Evolutionary conservation across 106 monocot species (phyloP).

Genomic region (Allium sativum): DNA sequence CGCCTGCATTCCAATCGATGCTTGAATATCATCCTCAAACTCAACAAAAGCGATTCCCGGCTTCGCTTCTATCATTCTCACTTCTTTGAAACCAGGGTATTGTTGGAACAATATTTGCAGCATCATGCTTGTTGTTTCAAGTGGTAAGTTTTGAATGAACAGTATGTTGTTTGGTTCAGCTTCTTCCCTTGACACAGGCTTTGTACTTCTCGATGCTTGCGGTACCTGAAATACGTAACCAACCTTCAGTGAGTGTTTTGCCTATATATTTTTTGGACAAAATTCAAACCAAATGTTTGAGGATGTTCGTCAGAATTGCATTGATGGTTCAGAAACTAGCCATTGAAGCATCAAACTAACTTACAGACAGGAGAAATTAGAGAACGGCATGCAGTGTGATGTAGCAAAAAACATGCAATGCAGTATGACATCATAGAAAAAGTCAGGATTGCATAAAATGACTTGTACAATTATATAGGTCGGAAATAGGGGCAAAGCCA

Average conservation of each 20-base stretch:
- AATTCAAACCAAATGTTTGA: too few species aligned
- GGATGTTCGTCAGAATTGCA: too few species aligned
- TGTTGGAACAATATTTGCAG: slow-evolving; percentile 90
- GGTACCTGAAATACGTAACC: slow-evolving; percentile 21
- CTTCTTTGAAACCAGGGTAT: slow-evolving; percentile 91
- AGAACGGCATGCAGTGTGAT: too few species aligned
- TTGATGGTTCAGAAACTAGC: too few species aligned
- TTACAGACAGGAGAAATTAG: too few species aligned
- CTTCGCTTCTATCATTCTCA: slow-evolving; percentile 85
- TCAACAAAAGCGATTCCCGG: slow-evolving; percentile 96
- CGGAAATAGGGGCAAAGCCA: too few species aligned
- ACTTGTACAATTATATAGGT: too few species aligned
- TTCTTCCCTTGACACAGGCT: slow-evolving; percentile 31
- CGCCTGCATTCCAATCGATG: slow-evolving; percentile 82
- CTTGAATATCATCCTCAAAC: slow-evolving; percentile 69
- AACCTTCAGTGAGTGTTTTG: background rate
- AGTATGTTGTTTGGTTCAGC: slow-evolving; percentile 88
- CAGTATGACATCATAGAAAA: too few species aligned
- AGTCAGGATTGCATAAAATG: too few species aligned
- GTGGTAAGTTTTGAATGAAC: slow-evolving; percentile 86
- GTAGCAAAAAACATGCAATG: too few species aligned
- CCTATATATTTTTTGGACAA: too few species aligned
- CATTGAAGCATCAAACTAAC: too few species aligned
- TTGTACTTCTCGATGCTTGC: slow-evolving; percentile 36
- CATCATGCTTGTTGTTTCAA: slow-evolving; percentile 92